These are phyloP conservation scores for Trametes sanguinea DNA, from an alignment of 768 basidiomycete genomes.

Conservation along the genomic window DNA sequence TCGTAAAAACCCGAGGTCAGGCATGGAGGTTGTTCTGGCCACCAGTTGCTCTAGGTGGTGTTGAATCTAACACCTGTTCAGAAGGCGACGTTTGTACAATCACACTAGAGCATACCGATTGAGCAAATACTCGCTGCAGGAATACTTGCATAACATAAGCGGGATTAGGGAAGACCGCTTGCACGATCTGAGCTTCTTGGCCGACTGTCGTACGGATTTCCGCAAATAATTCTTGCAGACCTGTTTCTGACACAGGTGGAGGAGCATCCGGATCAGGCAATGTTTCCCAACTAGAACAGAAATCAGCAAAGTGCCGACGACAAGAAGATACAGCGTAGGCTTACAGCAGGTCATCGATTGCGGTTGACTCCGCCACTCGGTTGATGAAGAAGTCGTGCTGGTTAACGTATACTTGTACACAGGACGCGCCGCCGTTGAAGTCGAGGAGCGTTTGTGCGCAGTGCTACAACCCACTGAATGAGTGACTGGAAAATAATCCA, in stretches of 20 bases:
- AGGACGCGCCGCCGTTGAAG: slow-evolving; percentile 96
- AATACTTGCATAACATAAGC: slow-evolving; percentile 98
- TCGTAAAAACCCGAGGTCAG: slow-evolving; percentile 89
- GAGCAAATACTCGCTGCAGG: slow-evolving; percentile 94
- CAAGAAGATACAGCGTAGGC: slow-evolving; percentile 22
- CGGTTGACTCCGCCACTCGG: slow-evolving; percentile 67
- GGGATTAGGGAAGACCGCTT: slow-evolving; percentile 97
- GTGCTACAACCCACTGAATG: slow-evolving; percentile 57
- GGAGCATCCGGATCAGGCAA: slow-evolving; percentile 78
- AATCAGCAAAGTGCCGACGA: too few species aligned
- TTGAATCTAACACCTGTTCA: slow-evolving; percentile 68
- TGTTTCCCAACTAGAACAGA: slow-evolving; percentile 65
- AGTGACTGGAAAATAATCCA: slow-evolving; percentile 1
- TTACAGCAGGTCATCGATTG: slow-evolving; percentile 59
- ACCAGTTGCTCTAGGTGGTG: slow-evolving; percentile 93
- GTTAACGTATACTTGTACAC: slow-evolving; percentile 98
- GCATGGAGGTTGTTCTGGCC: slow-evolving; percentile 69
- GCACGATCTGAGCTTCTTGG: slow-evolving; percentile 96
- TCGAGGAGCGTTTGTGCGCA: slow-evolving; percentile 96
- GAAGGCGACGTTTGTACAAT: not conserved
- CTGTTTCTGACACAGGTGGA: slow-evolving; percentile 78
- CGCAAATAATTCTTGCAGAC: slow-evolving; percentile 73
- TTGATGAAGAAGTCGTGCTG: slow-evolving; percentile 99
- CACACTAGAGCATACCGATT: slow-evolving; percentile 65
- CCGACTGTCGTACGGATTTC: slow-evolving; percentile 92